A percentile compares a stretch with the other conserved stretches of the same genome.
phyloP scores from a whole-genome alignment of 1,284 basidiomycete species.

The Butyriboletus appendiculatus region DNA sequence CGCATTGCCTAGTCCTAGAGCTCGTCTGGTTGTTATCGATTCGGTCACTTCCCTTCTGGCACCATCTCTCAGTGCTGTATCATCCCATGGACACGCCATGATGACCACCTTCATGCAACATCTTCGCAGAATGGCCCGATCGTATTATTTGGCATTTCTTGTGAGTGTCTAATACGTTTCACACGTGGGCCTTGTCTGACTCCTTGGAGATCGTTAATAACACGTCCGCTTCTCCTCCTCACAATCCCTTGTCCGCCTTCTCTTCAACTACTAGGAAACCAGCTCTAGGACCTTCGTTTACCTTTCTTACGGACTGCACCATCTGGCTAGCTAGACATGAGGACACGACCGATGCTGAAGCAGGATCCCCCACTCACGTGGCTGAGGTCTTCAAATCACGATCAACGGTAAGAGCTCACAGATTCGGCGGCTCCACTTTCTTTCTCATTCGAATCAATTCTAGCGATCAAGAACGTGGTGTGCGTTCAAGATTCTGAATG shows the following conservation, averaged over 20 bases:
- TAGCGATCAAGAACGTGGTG: slow-evolving; percentile 44
- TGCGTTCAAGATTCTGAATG: slow-evolving; percentile 33
- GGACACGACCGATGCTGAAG: slow-evolving; percentile 8
- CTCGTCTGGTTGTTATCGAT: slow-evolving; percentile 64
- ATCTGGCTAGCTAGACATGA: slow-evolving; percentile 55
- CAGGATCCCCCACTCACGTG: slow-evolving; percentile 27
- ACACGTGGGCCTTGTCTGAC: background rate
- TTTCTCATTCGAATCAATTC: background rate
- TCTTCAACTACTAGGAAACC: slow-evolving; percentile 54
- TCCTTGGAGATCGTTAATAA: slow-evolving; percentile 46
- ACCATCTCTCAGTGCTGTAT: slow-evolving; percentile 61
- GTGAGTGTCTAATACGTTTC: slow-evolving; percentile 37
- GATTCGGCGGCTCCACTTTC: background rate
- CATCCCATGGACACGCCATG: slow-evolving; percentile 74
- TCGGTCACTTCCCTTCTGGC: slow-evolving; percentile 65
- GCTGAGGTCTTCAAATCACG: slow-evolving; percentile 48
- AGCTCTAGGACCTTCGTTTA: slow-evolving; percentile 72
- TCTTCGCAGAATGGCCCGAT: slow-evolving; percentile 53
- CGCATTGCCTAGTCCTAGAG: slow-evolving; percentile 9
- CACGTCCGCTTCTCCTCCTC: slow-evolving; percentile 37
- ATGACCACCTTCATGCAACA: slow-evolving; percentile 73
- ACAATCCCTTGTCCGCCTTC: slow-evolving; percentile 42
- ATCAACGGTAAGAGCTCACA: slow-evolving; percentile 41
- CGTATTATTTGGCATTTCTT: slow-evolving; percentile 47
- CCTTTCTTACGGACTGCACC: slow-evolving; percentile 69